Conservation (phyloP, 495 filamentous ascomycete genomes). For the Clohesyomyces aquaticus region DNA sequence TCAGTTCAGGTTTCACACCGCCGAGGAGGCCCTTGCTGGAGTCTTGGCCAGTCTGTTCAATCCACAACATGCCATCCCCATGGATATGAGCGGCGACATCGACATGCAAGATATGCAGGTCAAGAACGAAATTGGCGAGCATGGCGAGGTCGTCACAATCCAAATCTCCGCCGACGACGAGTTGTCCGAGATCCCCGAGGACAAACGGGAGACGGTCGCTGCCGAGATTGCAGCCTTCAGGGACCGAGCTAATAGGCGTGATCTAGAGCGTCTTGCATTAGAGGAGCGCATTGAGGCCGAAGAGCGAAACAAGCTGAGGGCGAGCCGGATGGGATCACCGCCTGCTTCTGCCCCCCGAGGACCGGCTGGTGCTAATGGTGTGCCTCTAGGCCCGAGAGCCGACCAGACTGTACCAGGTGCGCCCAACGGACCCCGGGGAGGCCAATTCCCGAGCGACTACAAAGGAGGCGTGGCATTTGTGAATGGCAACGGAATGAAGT, state of each 20-base stretch:
- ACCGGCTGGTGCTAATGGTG: slow-evolving; percentile 72
- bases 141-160: slow-evolving; percentile 71
- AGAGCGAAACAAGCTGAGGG: slow-evolving; percentile 75
- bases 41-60: slow-evolving; percentile 74
- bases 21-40: slow-evolving; percentile 64
- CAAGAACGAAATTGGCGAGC: no score
- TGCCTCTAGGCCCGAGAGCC: slow-evolving; percentile 78
- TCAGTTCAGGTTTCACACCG: slow-evolving; percentile 70
- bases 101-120: slow-evolving; percentile 70
- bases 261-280: slow-evolving; percentile 80
- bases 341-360: slow-evolving; percentile 68
- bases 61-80: slow-evolving; percentile 56
- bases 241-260: slow-evolving; percentile 81
- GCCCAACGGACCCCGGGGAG: slow-evolving; percentile 76
- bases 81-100: slow-evolving; percentile 69
- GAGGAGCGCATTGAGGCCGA: slow-evolving; percentile 92
- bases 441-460: slow-evolving; percentile 75
- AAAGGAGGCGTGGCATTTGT: slow-evolving; percentile 85
- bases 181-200: slow-evolving; percentile 89
- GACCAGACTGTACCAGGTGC: slow-evolving; percentile 72
- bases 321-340: slow-evolving; percentile 66
- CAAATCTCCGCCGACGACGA: slow-evolving; percentile 85
- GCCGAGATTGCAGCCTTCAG: slow-evolving; percentile 93
- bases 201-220: slow-evolving; percentile 95
- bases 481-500: slow-evolving; percentile 73